Base-by-base conservation (phyloP, 805 yeast species). In the Hyphopichia homilentoma region DNA sequence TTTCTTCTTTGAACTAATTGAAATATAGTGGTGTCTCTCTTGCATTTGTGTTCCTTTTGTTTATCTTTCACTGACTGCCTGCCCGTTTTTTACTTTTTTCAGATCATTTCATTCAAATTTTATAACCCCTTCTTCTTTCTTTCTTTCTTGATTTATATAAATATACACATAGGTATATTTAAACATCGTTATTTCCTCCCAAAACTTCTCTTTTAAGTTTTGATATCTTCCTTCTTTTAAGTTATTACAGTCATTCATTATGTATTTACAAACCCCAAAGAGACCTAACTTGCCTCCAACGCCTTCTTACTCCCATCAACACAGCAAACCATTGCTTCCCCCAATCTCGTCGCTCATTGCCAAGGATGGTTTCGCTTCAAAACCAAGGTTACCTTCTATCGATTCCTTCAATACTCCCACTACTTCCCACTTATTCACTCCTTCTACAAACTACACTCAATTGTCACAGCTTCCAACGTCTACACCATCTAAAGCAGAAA, bases 211-310 rank as follows among this genome's bases (percentile, higher is more conserved):
- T 14, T 29, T 17, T 24, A 22, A 13, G 20, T 22, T 20, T 33
- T n/a, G n/a, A n/a, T n/a, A n/a, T 41, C 30, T 16, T 14, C 7
- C n/a, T n/a, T n/a, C n/a, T n/a, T n/a, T n/a, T n/a, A n/a, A n/a
- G n/a, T n/a, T n/a, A n/a, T n/a, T n/a, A n/a, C n/a, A n/a, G n/a
- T n/a, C n/a, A n/a, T 17, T 17, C 22, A 18, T 27, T 37, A 54
- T 54, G 56, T 52, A 43, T 29, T 38, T 54, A 29, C 60, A 50
- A 35, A 59, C 67, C 18, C 64, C 70, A 30, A 57, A 62, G 44
- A 60, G 59, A 47, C 51, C 63, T 21, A 35, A 35, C 34, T 41
- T 46, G 29, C 52, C 57, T 25, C 37, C 60, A 30, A 39, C 54
- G 16, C 49, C 47, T 12, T 29, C 47, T 17, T 26, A 26, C 18